phyloP scores from a whole-genome alignment of 106 monocot genomes.

The Platanthera guangdongensis region DNA sequence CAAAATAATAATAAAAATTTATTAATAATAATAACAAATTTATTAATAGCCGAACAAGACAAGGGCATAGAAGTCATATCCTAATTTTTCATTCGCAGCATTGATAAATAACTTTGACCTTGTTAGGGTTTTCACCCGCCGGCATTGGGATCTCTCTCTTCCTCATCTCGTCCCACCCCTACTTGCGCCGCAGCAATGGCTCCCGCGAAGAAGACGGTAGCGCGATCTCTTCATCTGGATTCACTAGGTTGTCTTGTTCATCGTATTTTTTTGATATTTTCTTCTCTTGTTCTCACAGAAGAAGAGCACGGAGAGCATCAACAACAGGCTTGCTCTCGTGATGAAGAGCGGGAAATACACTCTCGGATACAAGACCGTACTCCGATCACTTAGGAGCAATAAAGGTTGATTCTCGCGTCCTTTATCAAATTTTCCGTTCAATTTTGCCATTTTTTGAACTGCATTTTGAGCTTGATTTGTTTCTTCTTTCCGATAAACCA shows the following conservation, averaged over 20 bases:
- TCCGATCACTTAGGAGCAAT: conserved; percentile 49
- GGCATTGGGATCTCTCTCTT: not conserved
- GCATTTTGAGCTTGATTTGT: not conserved
- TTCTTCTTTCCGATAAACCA: not conserved
- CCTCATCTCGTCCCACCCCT: not conserved
- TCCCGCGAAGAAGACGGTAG: conserved; percentile 39
- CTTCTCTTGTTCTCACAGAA: conserved; percentile 28
- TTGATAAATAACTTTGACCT: not conserved
- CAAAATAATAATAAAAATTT: too few relatives aligned
- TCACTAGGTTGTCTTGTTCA: not conserved
- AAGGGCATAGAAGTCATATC: not conserved
- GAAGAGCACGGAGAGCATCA: conserved; percentile 79
- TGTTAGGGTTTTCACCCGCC: not conserved
- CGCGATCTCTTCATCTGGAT: not conserved
- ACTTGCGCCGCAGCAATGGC: conserved; percentile 15
- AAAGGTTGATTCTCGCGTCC: conserved; percentile 27
- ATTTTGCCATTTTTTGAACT: not conserved
- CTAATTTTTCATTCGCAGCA: not conserved
- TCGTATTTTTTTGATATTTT: not conserved
- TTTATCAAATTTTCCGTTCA: not conserved
- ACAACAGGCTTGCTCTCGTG: conserved; percentile 75
- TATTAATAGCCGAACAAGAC: too few relatives aligned
- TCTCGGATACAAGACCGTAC: conserved; percentile 75
- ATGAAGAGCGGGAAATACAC: conserved; percentile 92
- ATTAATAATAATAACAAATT: too few relatives aligned